Evolutionary conservation across 768 basidiomycete genomes (phyloP).

Genomic region (Pulveroboletus frians): DNA sequence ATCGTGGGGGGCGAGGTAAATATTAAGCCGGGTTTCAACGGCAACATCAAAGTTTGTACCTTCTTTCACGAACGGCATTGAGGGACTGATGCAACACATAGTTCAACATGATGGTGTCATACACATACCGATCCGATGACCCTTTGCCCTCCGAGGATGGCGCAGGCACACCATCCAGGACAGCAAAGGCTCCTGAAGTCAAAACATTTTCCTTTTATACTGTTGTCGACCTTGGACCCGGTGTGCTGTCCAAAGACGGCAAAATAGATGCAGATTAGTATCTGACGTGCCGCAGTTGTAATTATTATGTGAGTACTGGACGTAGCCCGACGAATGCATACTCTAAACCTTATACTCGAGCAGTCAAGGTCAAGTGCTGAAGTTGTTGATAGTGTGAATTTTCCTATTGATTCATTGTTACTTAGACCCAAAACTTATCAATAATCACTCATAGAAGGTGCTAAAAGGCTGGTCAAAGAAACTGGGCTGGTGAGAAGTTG

Average conservation of each 20-base stretch:
- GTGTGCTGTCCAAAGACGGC: conserved; percentile 60
- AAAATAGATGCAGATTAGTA: conserved; percentile 17
- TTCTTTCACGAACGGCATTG: not conserved
- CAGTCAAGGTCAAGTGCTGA: not conserved
- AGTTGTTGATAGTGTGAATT: no score
- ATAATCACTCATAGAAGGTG: no score
- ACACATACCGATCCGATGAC: conserved; percentile 92
- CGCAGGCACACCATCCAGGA: conserved; percentile 40
- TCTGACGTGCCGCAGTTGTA: conserved; percentile 3
- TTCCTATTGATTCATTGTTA: no score
- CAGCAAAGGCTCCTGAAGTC: conserved; percentile 58
- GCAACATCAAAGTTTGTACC: conserved; percentile 67
- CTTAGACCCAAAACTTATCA: no score
- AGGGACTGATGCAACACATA: conserved; percentile 29
- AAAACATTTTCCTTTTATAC: conserved; percentile 91
- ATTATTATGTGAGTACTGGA: not conserved
- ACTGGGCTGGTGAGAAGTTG: no score
- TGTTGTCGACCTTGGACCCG: conserved; percentile 70
- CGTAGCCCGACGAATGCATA: not conserved
- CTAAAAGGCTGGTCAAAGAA: no score
- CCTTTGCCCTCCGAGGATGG: conserved; percentile 60
- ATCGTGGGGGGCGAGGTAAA: conserved; percentile 86
- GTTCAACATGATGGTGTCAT: conserved; percentile 94
- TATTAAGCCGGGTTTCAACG: conserved; percentile 72
- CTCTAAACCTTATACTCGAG: no score